These are phyloP conservation scores for Termitomyces sp. DNA, from an alignment of 768 basidiomycete genomes.

Conservation along the genomic window DNA sequence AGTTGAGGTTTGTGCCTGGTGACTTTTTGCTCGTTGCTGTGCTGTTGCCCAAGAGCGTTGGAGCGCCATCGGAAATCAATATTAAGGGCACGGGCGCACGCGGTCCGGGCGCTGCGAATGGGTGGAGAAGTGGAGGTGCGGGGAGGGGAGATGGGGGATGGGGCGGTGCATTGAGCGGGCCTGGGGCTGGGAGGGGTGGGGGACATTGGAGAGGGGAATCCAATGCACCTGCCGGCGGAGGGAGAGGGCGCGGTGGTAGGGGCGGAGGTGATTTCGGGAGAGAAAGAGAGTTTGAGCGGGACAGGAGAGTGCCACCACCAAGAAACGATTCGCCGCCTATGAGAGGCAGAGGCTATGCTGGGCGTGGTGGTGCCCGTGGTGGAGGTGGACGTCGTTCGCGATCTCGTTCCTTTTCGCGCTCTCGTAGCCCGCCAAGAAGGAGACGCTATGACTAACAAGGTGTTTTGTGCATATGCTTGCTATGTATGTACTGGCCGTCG, in stretches of 20 bases:
- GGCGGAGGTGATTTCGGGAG: constrained; percentile 25
- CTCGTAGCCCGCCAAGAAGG: constrained; percentile 35
- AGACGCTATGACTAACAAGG: constrained; percentile 27
- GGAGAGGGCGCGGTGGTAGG: constrained; percentile 31
- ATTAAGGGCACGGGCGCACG: constrained; percentile 40
- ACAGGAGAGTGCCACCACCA: constrained; percentile 45
- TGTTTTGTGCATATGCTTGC: not conserved
- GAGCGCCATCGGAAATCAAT: constrained; percentile 42
- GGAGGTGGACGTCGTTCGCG: constrained; percentile 26
- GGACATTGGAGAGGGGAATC: constrained; percentile 78
- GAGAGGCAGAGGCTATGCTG: constrained; percentile 23
- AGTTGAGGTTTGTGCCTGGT: constrained; percentile 74
- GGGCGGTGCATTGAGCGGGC: constrained; percentile 31
- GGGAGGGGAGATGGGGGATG: constrained; percentile 39
- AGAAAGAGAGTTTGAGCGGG: constrained; percentile 19
- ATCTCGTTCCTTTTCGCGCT: constrained; percentile 33
- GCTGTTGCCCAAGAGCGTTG: constrained; percentile 62
- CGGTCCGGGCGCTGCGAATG: constrained; percentile 18
- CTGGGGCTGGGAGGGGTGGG: constrained; percentile 41
- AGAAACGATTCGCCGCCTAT: constrained; percentile 42
- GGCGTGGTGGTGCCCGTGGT: constrained; percentile 22
- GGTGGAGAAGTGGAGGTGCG: constrained; percentile 25
- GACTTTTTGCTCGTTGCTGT: constrained; percentile 77
- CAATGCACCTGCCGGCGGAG: constrained; percentile 29
- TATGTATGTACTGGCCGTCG: not conserved